These are phyloP conservation scores for Lactarius akahatsu DNA, from an alignment of 768 basidiomycete genomes.

Conservation along the genomic window DNA sequence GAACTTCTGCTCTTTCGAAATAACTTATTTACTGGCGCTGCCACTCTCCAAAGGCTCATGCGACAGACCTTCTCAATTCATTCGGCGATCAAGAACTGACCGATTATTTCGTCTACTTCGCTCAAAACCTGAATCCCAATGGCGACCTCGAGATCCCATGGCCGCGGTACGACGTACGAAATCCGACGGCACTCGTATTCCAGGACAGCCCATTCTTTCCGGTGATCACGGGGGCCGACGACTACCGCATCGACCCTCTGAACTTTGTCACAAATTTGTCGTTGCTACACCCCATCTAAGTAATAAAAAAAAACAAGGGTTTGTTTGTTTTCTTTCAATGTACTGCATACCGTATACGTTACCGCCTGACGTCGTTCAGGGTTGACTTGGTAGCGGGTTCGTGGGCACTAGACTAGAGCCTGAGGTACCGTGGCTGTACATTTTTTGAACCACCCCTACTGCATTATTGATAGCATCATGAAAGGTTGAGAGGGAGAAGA, in stretches of 20 bases:
- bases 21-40: background rate
- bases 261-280: constrained; percentile 19
- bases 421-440: background rate
- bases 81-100: constrained; percentile 7
- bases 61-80: constrained; percentile 14
- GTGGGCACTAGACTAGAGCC: too few relatives aligned
- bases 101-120: constrained; percentile 21
- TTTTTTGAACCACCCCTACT: background rate
- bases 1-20: background rate
- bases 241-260: constrained; percentile 18
- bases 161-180: constrained; percentile 14
- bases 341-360: background rate
- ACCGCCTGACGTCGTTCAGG: background rate
- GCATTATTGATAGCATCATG: too few relatives aligned
- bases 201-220: constrained; percentile 12
- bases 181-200: constrained; percentile 14
- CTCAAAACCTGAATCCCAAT: constrained; percentile 17
- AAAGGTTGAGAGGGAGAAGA: too few relatives aligned
- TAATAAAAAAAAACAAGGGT: too few relatives aligned
- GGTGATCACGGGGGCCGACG: background rate
- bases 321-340: background rate
- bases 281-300: constrained; percentile 20
- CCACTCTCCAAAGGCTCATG: constrained; percentile 9
- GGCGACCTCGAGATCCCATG: background rate
- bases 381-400: background rate